These are phyloP conservation scores for Trametes cubensis DNA, from an alignment of 768 basidiomycete species.

Conservation along the genomic window DNA sequence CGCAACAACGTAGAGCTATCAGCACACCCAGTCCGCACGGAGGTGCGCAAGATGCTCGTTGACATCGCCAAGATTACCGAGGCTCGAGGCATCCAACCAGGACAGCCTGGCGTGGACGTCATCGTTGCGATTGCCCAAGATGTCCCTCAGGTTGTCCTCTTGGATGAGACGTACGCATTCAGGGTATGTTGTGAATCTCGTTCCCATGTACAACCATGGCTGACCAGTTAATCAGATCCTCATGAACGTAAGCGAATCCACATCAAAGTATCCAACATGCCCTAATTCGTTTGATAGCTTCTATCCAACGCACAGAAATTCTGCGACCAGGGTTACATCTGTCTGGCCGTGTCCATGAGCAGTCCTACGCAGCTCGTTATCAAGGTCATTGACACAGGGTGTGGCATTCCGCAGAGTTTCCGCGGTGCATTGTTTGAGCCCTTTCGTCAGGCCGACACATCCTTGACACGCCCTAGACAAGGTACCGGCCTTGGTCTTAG, in stretches of 20 bases:
- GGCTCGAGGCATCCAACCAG: constrained; percentile 25
- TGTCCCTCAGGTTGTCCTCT: constrained; percentile 29
- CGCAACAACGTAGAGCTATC: constrained; percentile 33
- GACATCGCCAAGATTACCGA: constrained; percentile 33
- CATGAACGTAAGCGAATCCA: constrained; percentile 30
- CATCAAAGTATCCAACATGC: background rate
- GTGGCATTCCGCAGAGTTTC: constrained; percentile 33
- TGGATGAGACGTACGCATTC: constrained; percentile 34
- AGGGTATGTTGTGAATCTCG: no score
- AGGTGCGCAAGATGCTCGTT: constrained; percentile 33
- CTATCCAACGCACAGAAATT: constrained; percentile 36
- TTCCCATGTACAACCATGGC: no score
- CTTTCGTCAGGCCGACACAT: constrained; percentile 34
- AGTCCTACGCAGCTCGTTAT: constrained; percentile 24
- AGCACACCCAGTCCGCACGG: constrained; percentile 32
- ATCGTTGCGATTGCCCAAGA: constrained; percentile 29
- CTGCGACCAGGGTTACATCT: constrained; percentile 33
- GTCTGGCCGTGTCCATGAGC: constrained; percentile 26
- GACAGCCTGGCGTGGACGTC: constrained; percentile 28
- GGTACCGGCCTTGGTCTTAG: constrained; percentile 35
- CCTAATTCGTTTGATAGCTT: constrained; percentile 19
- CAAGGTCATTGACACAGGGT: constrained; percentile 32
- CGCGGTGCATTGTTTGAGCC: constrained; percentile 33
- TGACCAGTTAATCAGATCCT: constrained; percentile 21
- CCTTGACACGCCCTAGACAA: constrained; percentile 30